phyloP scores from a whole-genome alignment of 2,329 filamentous ascomycete species.

The Eutypa lata region DNA sequence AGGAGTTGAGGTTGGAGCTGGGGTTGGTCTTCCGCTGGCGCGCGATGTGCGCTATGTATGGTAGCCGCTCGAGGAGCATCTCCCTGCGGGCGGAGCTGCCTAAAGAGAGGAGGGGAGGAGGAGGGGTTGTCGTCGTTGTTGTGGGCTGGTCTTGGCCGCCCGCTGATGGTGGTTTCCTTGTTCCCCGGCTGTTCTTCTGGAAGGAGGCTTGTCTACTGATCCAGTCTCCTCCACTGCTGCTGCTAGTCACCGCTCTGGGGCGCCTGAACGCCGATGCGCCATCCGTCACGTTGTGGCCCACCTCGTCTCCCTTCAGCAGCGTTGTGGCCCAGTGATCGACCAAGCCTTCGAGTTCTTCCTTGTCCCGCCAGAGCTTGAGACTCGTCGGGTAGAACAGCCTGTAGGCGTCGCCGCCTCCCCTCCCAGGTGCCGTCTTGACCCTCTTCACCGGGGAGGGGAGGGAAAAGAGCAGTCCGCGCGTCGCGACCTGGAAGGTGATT shows the following conservation, averaged over 20 bases:
- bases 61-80: slow-evolving; percentile 79
- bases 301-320: slow-evolving; percentile 48
- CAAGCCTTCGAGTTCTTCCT: slow-evolving; percentile 75
- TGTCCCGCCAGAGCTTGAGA: slow-evolving; percentile 76
- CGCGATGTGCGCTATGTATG: slow-evolving; percentile 73
- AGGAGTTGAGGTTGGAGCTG: too few relatives aligned
- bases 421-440: slow-evolving; percentile 43
- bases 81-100: slow-evolving; percentile 67
- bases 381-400: slow-evolving; percentile 93
- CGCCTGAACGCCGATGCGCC: slow-evolving; percentile 49
- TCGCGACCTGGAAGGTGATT: slow-evolving; percentile 87
- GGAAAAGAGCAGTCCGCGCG: slow-evolving; percentile 80
- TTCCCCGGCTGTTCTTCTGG: too few relatives aligned
- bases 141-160: slow-evolving; percentile 15
- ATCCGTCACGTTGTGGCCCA: slow-evolving; percentile 37
- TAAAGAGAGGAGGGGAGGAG: slow-evolving; percentile 50
- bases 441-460: slow-evolving; percentile 83
- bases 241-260: slow-evolving; percentile 35
- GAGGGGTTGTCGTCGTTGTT: background rate
- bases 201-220: slow-evolving; percentile 16
- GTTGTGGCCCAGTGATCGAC: slow-evolving; percentile 67
- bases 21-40: slow-evolving; percentile 36
- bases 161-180: slow-evolving; percentile 22
- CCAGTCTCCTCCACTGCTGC: slow-evolving; percentile 14
- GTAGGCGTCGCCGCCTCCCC: slow-evolving; percentile 59